These are phyloP conservation scores for Zymoseptoria pseudotritici DNA, from an alignment of 2,329 filamentous ascomycete species.

Conservation along the genomic window DNA sequence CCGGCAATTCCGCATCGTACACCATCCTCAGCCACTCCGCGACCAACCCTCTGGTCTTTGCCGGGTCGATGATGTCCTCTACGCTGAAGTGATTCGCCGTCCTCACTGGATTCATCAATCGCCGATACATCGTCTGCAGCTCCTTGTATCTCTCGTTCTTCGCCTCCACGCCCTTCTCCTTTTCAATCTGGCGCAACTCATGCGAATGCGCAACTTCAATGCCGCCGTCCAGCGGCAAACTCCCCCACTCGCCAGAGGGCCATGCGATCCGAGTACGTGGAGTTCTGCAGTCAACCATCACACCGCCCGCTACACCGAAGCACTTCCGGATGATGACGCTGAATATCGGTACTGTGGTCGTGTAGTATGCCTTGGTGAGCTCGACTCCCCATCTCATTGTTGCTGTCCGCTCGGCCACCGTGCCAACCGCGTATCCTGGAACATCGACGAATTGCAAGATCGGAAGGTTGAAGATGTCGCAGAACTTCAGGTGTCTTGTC, in stretches of 20 bases:
- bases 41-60: slow-evolving; percentile 48
- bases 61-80: slow-evolving; percentile 59
- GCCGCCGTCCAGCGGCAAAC: slow-evolving; percentile 54
- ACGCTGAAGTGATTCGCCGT: slow-evolving; percentile 58
- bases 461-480: slow-evolving; percentile 59
- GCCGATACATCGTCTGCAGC: slow-evolving; percentile 52
- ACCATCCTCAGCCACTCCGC: slow-evolving; percentile 51
- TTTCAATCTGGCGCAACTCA: slow-evolving; percentile 50
- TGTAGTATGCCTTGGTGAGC: slow-evolving; percentile 54
- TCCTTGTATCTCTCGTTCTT: slow-evolving; percentile 46
- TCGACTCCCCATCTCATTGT: slow-evolving; percentile 60
- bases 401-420: slow-evolving; percentile 53
- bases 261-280: slow-evolving; percentile 55
- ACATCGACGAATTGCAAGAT: slow-evolving; percentile 58
- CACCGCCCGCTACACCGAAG: slow-evolving; percentile 57
- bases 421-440: slow-evolving; percentile 58
- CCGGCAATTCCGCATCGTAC: slow-evolving; percentile 47
- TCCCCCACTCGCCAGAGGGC: slow-evolving; percentile 58
- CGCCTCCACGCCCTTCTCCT: slow-evolving; percentile 43
- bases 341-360: slow-evolving; percentile 56
- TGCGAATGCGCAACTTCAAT: slow-evolving; percentile 58
- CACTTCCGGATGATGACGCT: slow-evolving; percentile 54
- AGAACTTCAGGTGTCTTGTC: slow-evolving; percentile 53
- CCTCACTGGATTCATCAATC: slow-evolving; percentile 57
- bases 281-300: slow-evolving; percentile 57